These are phyloP conservation scores for Hypoxylon rubiginosum DNA, from an alignment of 2,329 filamentous ascomycete species.

Conservation along the genomic window DNA sequence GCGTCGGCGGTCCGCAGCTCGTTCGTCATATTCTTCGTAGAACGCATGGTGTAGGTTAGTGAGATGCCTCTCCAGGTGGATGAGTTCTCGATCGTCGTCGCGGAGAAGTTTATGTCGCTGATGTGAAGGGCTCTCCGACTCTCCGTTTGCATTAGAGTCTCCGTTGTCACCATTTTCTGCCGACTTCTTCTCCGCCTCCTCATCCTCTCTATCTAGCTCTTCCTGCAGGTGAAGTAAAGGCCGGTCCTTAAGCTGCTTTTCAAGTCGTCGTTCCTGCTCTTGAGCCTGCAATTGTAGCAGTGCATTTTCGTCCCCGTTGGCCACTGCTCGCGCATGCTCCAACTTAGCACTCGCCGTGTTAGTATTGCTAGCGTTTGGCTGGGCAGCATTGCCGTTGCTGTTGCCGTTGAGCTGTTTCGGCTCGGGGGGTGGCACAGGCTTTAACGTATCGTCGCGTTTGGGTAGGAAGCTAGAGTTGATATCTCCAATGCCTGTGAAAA, in stretches of 20 bases:
- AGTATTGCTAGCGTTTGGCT: constrained; percentile 22
- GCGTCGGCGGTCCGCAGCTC: constrained; percentile 62
- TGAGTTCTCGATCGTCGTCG: constrained; percentile 88
- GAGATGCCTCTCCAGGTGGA: constrained; percentile 81
- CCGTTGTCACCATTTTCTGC: constrained; percentile 60
- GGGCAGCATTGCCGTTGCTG: constrained; percentile 18
- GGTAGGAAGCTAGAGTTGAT: constrained; percentile 98
- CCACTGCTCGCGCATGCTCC: constrained; percentile 40
- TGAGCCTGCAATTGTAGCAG: constrained; percentile 81
- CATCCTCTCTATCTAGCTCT: constrained; percentile 86
- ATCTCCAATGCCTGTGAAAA: constrained; percentile 97
- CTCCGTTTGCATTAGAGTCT: constrained; percentile 47
- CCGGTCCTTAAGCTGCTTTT: constrained; percentile 89
- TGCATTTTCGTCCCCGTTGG: constrained; percentile 48
- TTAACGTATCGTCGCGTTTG: constrained; percentile 73
- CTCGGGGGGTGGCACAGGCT: constrained; percentile 44
- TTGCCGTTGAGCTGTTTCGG: constrained; percentile 41
- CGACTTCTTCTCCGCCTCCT: constrained; percentile 66
- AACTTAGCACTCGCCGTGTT: constrained; percentile 21
- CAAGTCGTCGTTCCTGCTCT: constrained; percentile 88
- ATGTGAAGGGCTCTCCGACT: constrained; percentile 54
- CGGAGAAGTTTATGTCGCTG: constrained; percentile 81
- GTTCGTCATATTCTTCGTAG: constrained; percentile 83
- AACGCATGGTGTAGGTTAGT: constrained; percentile 82
- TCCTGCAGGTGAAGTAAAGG: constrained; percentile 94